Evolutionary conservation across 257 asterid genomes (phyloP).

Genomic region (Solanum rostratum): DNA sequence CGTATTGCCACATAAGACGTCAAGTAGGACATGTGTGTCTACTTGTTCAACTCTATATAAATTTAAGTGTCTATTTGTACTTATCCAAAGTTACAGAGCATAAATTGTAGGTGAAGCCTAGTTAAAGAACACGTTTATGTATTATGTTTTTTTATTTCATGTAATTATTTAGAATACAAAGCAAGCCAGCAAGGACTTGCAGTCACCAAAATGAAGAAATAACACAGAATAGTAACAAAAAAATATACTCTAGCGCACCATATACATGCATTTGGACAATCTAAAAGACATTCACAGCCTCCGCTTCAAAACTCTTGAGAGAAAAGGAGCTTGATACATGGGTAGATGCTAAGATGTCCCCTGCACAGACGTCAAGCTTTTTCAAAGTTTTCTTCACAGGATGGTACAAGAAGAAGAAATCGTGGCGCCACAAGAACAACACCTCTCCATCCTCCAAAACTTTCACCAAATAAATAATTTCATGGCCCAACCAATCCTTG

Average conservation of each 20-base stretch:
- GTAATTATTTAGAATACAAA: neutral
- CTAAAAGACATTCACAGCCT: neutral
- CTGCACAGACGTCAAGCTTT: neutral
- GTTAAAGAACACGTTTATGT: too few species aligned
- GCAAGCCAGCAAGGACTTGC: neutral
- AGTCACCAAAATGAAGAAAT: neutral
- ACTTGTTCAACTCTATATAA: too few species aligned
- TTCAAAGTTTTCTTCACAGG: neutral
- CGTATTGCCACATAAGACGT: too few species aligned
- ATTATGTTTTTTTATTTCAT: too few species aligned
- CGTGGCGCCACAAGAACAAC: conserved; percentile 32
- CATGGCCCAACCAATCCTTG: conserved; percentile 15
- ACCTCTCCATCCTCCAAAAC: conserved; percentile 29
- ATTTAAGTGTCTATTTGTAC: neutral
- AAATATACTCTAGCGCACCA: neutral
- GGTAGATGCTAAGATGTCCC: neutral
- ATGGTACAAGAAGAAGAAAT: conserved; percentile 2
- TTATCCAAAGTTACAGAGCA: too few species aligned
- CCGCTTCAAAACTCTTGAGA: neutral
- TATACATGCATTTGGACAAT: neutral
- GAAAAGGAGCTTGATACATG: neutral
- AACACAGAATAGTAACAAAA: neutral
- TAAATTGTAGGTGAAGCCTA: too few species aligned
- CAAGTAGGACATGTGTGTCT: too few species aligned
- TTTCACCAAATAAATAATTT: conserved; percentile 17